These are phyloP conservation scores for Calonectria fujianensis DNA, from an alignment of 2,329 filamentous ascomycete genomes.

Conservation along the genomic window DNA sequence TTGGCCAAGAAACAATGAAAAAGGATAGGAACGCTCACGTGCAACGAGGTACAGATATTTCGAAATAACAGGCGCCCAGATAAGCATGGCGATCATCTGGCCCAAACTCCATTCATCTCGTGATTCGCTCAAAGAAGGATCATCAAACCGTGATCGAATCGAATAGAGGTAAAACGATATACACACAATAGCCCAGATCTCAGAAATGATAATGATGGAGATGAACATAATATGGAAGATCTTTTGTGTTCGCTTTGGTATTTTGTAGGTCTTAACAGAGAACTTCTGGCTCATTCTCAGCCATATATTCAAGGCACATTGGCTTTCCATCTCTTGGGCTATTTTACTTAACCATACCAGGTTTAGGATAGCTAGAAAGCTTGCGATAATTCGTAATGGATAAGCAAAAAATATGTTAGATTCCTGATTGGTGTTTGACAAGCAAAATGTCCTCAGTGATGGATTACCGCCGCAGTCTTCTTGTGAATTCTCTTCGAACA, in stretches of 20 bases:
- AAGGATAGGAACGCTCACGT: background rate
- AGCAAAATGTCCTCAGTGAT: constrained; percentile 7
- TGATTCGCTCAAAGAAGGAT: background rate
- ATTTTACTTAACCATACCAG: background rate
- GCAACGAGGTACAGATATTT: constrained; percentile 11
- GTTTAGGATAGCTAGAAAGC: background rate
- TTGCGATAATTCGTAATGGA: background rate
- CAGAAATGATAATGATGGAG: background rate
- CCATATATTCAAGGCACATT: background rate
- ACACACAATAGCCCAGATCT: background rate
- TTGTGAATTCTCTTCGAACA: background rate
- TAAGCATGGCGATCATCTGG: constrained; percentile 14
- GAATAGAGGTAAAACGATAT: background rate
- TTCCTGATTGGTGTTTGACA: background rate
- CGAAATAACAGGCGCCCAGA: constrained; percentile 22
- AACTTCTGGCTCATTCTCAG: background rate
- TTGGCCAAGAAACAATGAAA: no score
- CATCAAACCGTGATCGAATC: background rate
- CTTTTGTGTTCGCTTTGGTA: no score
- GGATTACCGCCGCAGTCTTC: background rate
- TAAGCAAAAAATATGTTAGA: background rate
- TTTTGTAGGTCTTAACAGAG: no score
- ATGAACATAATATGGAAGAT: background rate
- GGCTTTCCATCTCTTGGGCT: background rate
- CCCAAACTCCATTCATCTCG: constrained; percentile 1